A percentile compares a stretch with the other conserved stretches of the same genome.
Evolutionary conservation across 2,329 filamentous ascomycete genomes (phyloP).

Genomic region (Zarea fungicola): DNA sequence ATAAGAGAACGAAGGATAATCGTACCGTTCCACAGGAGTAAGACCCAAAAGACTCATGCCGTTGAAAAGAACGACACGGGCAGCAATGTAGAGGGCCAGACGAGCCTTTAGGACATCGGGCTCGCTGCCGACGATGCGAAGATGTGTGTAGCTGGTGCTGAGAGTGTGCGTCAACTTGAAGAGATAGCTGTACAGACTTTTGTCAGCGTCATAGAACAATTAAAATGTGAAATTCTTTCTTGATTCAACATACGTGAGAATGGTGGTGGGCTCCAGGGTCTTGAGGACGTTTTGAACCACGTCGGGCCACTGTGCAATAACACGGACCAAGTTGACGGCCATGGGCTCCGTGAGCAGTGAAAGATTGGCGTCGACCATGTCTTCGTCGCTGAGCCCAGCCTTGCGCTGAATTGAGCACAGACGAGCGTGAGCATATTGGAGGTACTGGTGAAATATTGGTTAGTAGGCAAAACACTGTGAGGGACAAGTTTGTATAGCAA

Average conservation of each 20-base stretch:
- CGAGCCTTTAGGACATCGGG: slow-evolving; percentile 59
- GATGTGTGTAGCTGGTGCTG: slow-evolving; percentile 74
- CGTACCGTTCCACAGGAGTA: slow-evolving; percentile 61
- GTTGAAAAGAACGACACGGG: slow-evolving; percentile 71
- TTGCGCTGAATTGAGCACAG: slow-evolving; percentile 59
- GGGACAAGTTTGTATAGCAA: not conserved
- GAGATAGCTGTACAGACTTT: slow-evolving; percentile 48
- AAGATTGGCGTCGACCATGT: slow-evolving; percentile 60
- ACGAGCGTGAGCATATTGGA: slow-evolving; percentile 77
- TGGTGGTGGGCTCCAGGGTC: slow-evolving; percentile 67
- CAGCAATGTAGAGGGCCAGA: slow-evolving; percentile 72
- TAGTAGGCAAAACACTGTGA: not conserved
- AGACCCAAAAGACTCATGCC: slow-evolving; percentile 79
- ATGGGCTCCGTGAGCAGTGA: slow-evolving; percentile 66
- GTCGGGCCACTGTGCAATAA: slow-evolving; percentile 80
- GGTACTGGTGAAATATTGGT: slow-evolving; percentile 39
- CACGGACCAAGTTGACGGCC: slow-evolving; percentile 66
- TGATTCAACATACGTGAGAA: slow-evolving; percentile 34
- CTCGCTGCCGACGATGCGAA: slow-evolving; percentile 78
- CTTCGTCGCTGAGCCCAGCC: slow-evolving; percentile 47
- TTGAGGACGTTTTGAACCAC: slow-evolving; percentile 78
- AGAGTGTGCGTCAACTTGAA: slow-evolving; percentile 83
- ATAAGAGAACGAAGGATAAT: not conserved
- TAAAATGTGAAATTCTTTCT: too few species aligned
- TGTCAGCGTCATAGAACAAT: too few species aligned